These are phyloP conservation scores for Coccinonectria pachysandricola DNA, from an alignment of 2,329 filamentous ascomycete species.

Conservation along the genomic window DNA sequence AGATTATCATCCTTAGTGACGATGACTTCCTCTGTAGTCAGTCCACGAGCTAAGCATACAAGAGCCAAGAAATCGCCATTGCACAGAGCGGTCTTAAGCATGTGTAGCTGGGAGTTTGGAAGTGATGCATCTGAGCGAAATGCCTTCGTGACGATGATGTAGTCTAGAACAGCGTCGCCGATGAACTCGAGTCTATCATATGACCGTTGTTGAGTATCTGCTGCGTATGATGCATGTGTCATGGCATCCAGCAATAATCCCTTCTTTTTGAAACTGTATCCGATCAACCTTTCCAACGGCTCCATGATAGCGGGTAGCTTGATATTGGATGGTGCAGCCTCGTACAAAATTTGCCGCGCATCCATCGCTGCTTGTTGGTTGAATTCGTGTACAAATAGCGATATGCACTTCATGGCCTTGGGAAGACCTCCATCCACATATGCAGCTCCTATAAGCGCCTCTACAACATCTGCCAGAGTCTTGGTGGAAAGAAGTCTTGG, in stretches of 20 bases:
- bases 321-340: constrained; percentile 25
- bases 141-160: constrained; percentile 57
- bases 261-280: constrained; percentile 60
- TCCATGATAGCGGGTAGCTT: constrained; percentile 30
- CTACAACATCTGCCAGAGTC: constrained; percentile 75
- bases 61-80: constrained; percentile 77
- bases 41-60: constrained; percentile 45
- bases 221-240: constrained; percentile 59
- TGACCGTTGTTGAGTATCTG: constrained; percentile 28
- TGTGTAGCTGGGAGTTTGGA: constrained; percentile 55
- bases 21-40: constrained; percentile 13
- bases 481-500: constrained; percentile 55
- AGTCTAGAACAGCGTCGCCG: constrained; percentile 77
- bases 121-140: constrained; percentile 36
- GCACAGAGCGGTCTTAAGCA: constrained; percentile 63
- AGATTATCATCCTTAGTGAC: constrained; percentile 9
- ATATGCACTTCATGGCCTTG: constrained; percentile 54
- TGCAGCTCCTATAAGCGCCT: constrained; percentile 70
- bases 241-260: constrained; percentile 65
- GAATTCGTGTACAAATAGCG: constrained; percentile 47
- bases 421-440: constrained; percentile 57
- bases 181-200: constrained; percentile 78
- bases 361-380: constrained; percentile 39
- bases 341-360: constrained; percentile 34
- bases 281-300: constrained; percentile 55